phyloP scores from a whole-genome alignment of 1,284 basidiomycete species.

The Ustilago tritici region DNA sequence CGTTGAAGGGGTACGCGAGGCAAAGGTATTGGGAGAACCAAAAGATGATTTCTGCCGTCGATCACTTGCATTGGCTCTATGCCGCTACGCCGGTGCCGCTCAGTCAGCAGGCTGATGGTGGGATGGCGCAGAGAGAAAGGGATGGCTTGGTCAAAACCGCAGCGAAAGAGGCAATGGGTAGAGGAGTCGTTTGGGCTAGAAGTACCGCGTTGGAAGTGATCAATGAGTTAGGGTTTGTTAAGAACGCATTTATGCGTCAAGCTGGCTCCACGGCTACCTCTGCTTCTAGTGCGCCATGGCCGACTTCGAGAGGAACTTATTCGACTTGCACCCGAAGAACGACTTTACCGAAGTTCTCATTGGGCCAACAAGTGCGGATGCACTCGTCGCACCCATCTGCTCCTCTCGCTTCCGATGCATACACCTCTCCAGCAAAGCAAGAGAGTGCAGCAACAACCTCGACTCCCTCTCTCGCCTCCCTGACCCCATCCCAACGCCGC shows the following conservation, averaged over 20 bases:
- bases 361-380: neutral
- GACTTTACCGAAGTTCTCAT: too few relatives aligned
- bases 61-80: constrained; percentile 67
- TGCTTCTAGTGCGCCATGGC: constrained; percentile 10
- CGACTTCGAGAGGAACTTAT: constrained; percentile 10
- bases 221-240: constrained; percentile 65
- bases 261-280: constrained; percentile 44
- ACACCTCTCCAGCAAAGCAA: constrained; percentile 19
- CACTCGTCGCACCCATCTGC: neutral
- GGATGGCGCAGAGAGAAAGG: constrained; percentile 28
- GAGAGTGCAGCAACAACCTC: constrained; percentile 20
- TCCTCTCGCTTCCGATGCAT: constrained; percentile 54
- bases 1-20: constrained; percentile 55
- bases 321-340: neutral
- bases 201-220: constrained; percentile 67
- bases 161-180: constrained; percentile 43
- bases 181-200: constrained; percentile 61
- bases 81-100: constrained; percentile 49
- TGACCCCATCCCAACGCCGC: constrained; percentile 44
- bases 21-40: constrained; percentile 66
- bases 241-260: constrained; percentile 57
- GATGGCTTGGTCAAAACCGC: constrained; percentile 39
- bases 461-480: constrained; percentile 41
- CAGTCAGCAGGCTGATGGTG: constrained; percentile 34
- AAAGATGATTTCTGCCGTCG: constrained; percentile 63